Percentiles rank a stretch among this genome's conserved stretches.
Evolutionary conservation across 208 protist species (phyloP).

Genomic region (Spongospora subterranea): DNA sequence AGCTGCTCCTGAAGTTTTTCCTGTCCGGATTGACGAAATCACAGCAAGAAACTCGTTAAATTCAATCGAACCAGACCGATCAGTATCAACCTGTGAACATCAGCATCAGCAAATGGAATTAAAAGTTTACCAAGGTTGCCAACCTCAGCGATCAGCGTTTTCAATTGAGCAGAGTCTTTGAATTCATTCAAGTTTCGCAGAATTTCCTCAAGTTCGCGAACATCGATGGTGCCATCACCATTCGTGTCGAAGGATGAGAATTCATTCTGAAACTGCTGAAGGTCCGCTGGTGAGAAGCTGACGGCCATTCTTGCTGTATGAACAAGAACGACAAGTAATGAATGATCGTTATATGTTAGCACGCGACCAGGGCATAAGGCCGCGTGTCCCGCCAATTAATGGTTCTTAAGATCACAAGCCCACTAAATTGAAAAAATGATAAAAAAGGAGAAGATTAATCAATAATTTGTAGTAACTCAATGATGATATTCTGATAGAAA

Average conservation of each 20-base stretch:
- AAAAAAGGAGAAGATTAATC: too few species aligned
- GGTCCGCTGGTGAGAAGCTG: conserved; percentile 55
- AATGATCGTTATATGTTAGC: too few species aligned
- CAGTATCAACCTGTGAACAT: conserved; percentile 55
- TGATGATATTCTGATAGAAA: too few species aligned
- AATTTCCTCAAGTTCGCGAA: conserved; percentile 16
- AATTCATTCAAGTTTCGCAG: conserved; percentile 62
- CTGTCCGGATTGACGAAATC: conserved; percentile 51
- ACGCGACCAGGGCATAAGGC: too few species aligned
- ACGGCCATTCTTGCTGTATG: too few species aligned
- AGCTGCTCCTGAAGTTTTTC: neutral
- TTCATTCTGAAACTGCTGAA: conserved; percentile 53
- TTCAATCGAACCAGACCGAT: conserved; percentile 55
- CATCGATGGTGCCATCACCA: conserved; percentile 57
- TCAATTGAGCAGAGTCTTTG: conserved; percentile 43
- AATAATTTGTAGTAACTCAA: too few species aligned
- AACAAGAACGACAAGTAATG: too few species aligned
- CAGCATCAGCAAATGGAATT: neutral
- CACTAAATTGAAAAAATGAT: too few species aligned
- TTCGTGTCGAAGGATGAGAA: conserved; percentile 60
- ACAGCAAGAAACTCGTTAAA: conserved; percentile 61
- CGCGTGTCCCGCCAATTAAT: too few species aligned
- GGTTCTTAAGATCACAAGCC: too few species aligned
- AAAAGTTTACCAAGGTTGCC: neutral
- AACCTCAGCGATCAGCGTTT: conserved; percentile 46